phyloP scores from a whole-genome alignment of 2,329 filamentous ascomycete genomes.

The Aspergillus niger region DNA sequence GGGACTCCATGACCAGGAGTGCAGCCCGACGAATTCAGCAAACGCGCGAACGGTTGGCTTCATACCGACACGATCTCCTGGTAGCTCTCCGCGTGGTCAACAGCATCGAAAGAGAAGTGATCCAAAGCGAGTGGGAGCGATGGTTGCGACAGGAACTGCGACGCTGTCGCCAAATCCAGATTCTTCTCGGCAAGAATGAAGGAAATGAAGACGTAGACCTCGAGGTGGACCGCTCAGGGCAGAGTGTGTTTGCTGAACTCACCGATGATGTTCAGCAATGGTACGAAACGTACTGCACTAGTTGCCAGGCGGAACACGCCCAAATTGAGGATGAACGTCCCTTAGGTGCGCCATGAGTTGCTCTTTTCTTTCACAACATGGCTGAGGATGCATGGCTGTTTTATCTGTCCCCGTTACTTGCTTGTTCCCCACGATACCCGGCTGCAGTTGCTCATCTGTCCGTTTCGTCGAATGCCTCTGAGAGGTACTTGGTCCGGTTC shows the following conservation, averaged over 20 bases:
- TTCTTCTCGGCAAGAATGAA: constrained; percentile 42
- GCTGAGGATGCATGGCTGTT: neutral
- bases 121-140: constrained; percentile 88
- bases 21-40: constrained; percentile 65
- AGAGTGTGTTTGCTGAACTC: constrained; percentile 36
- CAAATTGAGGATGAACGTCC: constrained; percentile 26
- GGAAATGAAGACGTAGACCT: constrained; percentile 25
- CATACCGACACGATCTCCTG: constrained; percentile 84
- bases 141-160: constrained; percentile 81
- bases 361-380: neutral
- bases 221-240: constrained; percentile 27
- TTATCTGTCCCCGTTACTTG: constrained; percentile 14
- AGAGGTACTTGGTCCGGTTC: neutral
- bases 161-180: constrained; percentile 68
- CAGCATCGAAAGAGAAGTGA: constrained; percentile 79
- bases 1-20: constrained; percentile 35
- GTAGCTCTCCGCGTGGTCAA: constrained; percentile 91
- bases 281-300: constrained; percentile 64
- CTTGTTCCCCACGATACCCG: constrained; percentile 35
- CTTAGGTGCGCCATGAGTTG: constrained; percentile 23
- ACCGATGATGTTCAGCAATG: constrained; percentile 55
- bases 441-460: constrained; percentile 24
- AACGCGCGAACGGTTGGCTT: constrained; percentile 79
- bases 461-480: constrained; percentile 10
- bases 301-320: constrained; percentile 54